Evolutionary conservation across 2,329 filamentous ascomycete species (phyloP).

Genomic region (Diaporthe ilicicola): DNA sequence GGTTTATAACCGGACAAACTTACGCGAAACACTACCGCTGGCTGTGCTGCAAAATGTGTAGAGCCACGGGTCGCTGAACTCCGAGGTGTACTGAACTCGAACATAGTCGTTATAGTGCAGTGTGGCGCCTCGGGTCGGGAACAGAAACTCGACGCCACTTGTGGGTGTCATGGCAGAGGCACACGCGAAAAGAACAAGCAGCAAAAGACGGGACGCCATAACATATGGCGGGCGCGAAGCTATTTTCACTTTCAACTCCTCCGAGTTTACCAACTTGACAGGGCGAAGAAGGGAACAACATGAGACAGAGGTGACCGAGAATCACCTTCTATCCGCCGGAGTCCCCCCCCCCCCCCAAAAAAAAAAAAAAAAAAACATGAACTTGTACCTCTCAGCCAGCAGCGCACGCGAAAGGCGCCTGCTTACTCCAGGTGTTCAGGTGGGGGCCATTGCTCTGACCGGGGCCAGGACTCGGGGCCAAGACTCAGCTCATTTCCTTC

Average conservation of each 20-base stretch:
- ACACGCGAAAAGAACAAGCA: neutral
- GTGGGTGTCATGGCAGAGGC: slow-evolving; percentile 12
- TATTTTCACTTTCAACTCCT: neutral
- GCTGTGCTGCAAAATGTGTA: slow-evolving; percentile 10
- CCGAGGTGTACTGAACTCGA: slow-evolving; percentile 22
- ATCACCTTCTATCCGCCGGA: neutral
- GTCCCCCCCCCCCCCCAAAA: neutral
- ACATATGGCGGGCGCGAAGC: neutral
- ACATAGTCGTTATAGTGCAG: slow-evolving; percentile 28
- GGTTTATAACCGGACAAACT: neutral
- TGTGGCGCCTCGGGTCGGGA: slow-evolving; percentile 16
- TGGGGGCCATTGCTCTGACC: too few species aligned
- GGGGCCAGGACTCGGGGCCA: too few species aligned
- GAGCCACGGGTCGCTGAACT: slow-evolving; percentile 15
- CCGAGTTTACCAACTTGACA: neutral
- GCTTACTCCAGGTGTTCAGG: slow-evolving; percentile 10
- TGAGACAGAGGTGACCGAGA: neutral
- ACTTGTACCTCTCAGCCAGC: neutral
- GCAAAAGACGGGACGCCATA: neutral
- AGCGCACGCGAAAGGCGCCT: neutral
- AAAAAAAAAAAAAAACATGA: too few species aligned
- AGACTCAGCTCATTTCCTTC: slow-evolving; percentile 16
- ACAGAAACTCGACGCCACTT: slow-evolving; percentile 24
- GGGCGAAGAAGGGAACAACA: neutral
- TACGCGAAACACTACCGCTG: slow-evolving; percentile 15